Evolutionary conservation across 2,329 filamentous ascomycete genomes (phyloP).

Genomic region (Trichophyton mentagrophytes): DNA sequence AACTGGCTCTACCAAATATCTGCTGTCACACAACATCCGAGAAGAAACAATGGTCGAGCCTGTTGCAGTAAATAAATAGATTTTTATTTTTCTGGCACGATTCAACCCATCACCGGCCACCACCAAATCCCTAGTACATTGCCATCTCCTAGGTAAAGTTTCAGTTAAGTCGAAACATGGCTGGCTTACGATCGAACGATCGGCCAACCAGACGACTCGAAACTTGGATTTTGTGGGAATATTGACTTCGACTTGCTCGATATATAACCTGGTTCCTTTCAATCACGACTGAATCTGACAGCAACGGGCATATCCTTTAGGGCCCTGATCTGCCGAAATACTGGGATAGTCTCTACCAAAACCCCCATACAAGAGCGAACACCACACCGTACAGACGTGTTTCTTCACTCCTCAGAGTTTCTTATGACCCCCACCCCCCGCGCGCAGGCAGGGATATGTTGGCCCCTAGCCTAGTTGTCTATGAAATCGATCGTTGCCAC

Average conservation of each 20-base stretch:
- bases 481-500: constrained; percentile 2
- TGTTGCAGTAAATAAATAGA: background rate
- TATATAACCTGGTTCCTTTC: constrained; percentile 1
- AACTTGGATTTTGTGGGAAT: background rate
- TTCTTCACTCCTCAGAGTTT: background rate
- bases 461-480: background rate
- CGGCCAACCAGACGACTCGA: background rate
- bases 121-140: constrained; percentile 1
- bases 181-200: constrained; percentile 1
- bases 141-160: background rate
- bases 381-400: background rate
- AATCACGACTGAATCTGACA: constrained; percentile 3
- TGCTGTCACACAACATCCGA: background rate
- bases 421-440: background rate
- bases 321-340: constrained; percentile 1
- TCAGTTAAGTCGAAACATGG: background rate
- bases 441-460: background rate
- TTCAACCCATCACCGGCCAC: background rate
- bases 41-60: background rate
- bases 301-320: background rate
- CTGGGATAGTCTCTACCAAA: background rate
- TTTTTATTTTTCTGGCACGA: background rate
- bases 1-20: background rate
- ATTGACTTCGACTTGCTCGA: background rate
- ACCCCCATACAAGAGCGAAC: background rate